Percentiles rank a stretch among this genome's conserved stretches.
Conservation (phyloP, 495 filamentous ascomycete species). For the Xylaria palmicola region DNA sequence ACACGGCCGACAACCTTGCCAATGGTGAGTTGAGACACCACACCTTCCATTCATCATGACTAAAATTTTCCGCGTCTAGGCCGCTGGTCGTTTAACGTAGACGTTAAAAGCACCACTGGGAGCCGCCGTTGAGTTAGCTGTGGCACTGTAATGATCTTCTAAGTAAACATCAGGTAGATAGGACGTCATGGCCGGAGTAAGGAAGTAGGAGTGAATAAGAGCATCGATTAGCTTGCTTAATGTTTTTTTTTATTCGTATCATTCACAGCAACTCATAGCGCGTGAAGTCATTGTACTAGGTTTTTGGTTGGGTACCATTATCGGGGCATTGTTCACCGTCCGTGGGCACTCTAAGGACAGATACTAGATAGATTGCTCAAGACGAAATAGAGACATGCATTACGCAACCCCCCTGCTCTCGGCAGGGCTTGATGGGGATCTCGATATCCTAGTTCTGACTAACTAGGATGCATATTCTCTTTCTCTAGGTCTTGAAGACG, state of each 20-base stretch:
- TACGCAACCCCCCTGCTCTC: no score
- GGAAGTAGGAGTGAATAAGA: slow-evolving; percentile 6
- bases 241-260: neutral
- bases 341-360: no score
- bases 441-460: no score
- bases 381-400: no score
- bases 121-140: neutral
- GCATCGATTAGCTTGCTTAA: neutral
- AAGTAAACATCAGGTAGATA: slow-evolving; percentile 12
- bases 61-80: slow-evolving; percentile 27
- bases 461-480: no score
- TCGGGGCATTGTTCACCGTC: no score
- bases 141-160: slow-evolving; percentile 7
- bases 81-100: slow-evolving; percentile 49
- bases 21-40: slow-evolving; percentile 59
- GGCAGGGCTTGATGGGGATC: no score
- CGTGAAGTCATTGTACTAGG: neutral
- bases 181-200: slow-evolving; percentile 16
- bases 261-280: neutral
- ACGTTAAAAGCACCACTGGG: slow-evolving; percentile 27
- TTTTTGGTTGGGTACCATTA: no score
- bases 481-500: no score
- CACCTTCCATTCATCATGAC: neutral
- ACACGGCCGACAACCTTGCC: slow-evolving; percentile 88
- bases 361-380: no score